Percentiles rank a stretch among this genome's conserved stretches.
These are phyloP conservation scores for Verruconis gallopava DNA, from an alignment of 2,329 filamentous ascomycete genomes.

Conservation along the genomic window DNA sequence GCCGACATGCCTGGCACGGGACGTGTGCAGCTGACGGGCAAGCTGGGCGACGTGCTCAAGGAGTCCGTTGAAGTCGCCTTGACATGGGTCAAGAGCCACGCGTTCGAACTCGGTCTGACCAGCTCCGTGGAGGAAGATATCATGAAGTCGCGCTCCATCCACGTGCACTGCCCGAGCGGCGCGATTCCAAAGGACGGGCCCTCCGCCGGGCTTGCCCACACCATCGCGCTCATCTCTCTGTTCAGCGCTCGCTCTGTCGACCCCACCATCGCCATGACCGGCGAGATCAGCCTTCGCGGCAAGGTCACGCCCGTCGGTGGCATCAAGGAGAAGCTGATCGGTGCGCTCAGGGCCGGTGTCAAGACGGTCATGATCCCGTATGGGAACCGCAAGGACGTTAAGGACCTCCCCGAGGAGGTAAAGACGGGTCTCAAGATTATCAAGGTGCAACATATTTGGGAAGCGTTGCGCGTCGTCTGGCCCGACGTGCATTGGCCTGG, in stretches of 20 bases:
- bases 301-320: conserved; percentile 89
- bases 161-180: conserved; percentile 90
- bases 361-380: conserved; percentile 84
- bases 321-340: conserved; percentile 98
- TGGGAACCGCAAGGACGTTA: conserved; percentile 83
- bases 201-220: conserved; percentile 80
- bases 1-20: conserved; percentile 93
- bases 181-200: conserved; percentile 89
- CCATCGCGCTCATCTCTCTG: conserved; percentile 80
- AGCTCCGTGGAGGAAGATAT: conserved; percentile 74
- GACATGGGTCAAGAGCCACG: conserved; percentile 94
- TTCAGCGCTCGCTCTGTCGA: conserved; percentile 79
- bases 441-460: conserved; percentile 89
- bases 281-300: conserved; percentile 66
- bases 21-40: conserved; percentile 87
- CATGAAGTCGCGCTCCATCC: conserved; percentile 87
- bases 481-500: conserved; percentile 77
- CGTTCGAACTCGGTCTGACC: conserved; percentile 77
- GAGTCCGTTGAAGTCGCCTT: conserved; percentile 93
- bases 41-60: conserved; percentile 91
- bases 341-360: conserved; percentile 81
- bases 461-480: conserved; percentile 84
- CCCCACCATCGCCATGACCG: conserved; percentile 90
- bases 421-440: conserved; percentile 76
- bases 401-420: conserved; percentile 83